Base-by-base conservation (phyloP, 1,284 basidiomycete species). In the Cystobasidiaceae sp. region DNA sequence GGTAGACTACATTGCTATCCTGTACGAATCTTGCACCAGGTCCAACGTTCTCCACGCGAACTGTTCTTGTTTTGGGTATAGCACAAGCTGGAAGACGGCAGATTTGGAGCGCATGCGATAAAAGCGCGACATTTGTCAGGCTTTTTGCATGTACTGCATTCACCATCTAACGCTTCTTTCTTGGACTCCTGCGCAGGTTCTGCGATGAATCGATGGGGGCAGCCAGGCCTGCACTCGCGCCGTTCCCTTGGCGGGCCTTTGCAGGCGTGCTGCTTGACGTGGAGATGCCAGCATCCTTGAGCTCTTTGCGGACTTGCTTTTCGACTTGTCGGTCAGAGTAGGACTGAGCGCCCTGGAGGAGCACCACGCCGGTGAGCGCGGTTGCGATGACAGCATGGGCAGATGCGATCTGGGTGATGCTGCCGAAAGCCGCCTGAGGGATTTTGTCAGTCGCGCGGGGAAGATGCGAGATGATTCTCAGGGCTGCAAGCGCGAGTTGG, bases 311-410 rank as follows among this genome's bases (percentile, higher is more conserved):
- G 19, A 64, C 45, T 34, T 64, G 49, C 61, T 56, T 64, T 23
- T 64, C 51, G 13, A 64, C 39, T 41, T 48, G 43, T 34, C 61
- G 51, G n/a, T 64, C 61, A 43, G 49, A 54, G 46, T 66, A 66
- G 13, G 32, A 48, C 46, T 66, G 63, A 15, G 54, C 63, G 8
- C 54, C 63, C 39, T 66, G 63, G 6, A 66, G 46, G 28, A 46
- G 54, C 4, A 66, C 55, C 5, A 66, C 63, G 19, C 63, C 63
- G 6, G 63, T 66, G 25, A 66, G 28, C 25, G 52, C 50, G n/a
- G 55, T 55, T 37, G 63, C 63, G 15, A 66, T 66, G 55, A 66
- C 55, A 17, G 63, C 55, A 19, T 66, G 63, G 6, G 54, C 63
- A 4, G 54, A 58, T 8, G 63, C 63, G n/a, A 66, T 54, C 55